A percentile compares a stretch with the other conserved stretches of the same genome.
These are phyloP conservation scores for Lyophyllum shimeji DNA, from an alignment of 768 basidiomycete species.

Conservation along the genomic window DNA sequence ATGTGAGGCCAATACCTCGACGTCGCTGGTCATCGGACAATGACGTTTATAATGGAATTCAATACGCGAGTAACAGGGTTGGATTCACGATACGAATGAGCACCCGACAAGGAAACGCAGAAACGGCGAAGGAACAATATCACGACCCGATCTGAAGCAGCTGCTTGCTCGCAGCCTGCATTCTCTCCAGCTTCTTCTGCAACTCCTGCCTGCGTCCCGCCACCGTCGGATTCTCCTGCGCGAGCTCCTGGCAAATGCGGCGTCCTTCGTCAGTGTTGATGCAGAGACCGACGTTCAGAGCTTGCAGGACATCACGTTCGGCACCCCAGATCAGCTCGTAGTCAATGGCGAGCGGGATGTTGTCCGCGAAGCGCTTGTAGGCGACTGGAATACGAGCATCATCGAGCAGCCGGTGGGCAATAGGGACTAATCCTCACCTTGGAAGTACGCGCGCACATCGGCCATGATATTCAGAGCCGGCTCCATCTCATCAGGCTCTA, in stretches of 20 bases:
- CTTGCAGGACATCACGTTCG: conserved; percentile 42
- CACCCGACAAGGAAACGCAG: too few species aligned
- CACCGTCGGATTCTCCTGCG: conserved; percentile 28
- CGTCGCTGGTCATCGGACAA: too few species aligned
- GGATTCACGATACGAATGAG: too few species aligned
- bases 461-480: conserved; percentile 67
- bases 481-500: conserved; percentile 52
- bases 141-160: conserved; percentile 6
- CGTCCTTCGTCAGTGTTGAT: conserved; percentile 48
- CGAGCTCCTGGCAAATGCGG: conserved; percentile 44
- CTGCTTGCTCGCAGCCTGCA: conserved; percentile 23
- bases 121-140: not conserved
- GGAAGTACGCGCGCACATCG: conserved; percentile 70
- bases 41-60: too few species aligned
- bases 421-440: conserved; percentile 43
- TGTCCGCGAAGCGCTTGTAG: conserved; percentile 60
- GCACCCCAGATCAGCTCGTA: conserved; percentile 54
- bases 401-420: too few species aligned
- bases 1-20: too few species aligned
- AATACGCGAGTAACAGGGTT: too few species aligned
- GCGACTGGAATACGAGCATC: conserved; percentile 38
- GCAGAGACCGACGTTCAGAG: conserved; percentile 47
- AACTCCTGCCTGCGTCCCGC: conserved; percentile 11
- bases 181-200: conserved; percentile 11
- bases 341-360: conserved; percentile 56